Base-by-base conservation (phyloP, 441 rosid species). In the Pelargonium fulgidum region DNA sequence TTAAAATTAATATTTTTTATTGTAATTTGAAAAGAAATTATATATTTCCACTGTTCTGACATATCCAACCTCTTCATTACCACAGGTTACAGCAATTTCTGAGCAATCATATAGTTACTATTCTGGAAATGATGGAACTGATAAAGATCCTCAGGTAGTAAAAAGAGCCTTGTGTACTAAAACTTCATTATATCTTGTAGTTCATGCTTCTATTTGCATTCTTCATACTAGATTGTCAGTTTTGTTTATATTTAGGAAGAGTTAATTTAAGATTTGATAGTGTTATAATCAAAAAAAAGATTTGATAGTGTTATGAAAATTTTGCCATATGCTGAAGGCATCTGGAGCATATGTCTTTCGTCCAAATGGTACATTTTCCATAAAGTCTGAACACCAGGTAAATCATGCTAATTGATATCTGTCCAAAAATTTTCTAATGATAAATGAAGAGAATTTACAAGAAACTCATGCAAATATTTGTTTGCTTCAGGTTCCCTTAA, bases 271-370 rank as follows among this genome's bases (percentile, higher is more conserved):
- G 16, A 52, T 52, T 16, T 52, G 17, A 56, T 6, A 3, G 22
- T 54, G 36, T 48, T 54, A 62, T 65, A n/a, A n/a, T n/a, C n/a
- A n/a, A n/a, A n/a, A n/a, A n/a, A n/a, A 17, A 52, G 16, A 52
- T 52, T 16, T 52, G 17, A 56, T 6, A 3, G 22, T 54, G 36
- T 48, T 54, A 62, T 65, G 64, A 42, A 41, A 71, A 29, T 59
- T 16, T 62, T 48, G 22, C 48, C 39, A 73, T 67, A 41, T 64
- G 54, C 72, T 39, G 63, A 52, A 88, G 93, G 90, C 90, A 65
- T 88, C 86, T 0, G 99, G 99, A 73, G 99, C 98, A 39, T 95
- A 95, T 76, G 75, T 95, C 74, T 95, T 92, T 80, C 98, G 99
- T 64, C 99, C 99, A 69, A 94, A 94, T 86, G 92, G 91, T 69